These are phyloP conservation scores for Phoenix dactylifera DNA, from an alignment of 176 grass and related monocot genomes.

Conservation along the genomic window DNA sequence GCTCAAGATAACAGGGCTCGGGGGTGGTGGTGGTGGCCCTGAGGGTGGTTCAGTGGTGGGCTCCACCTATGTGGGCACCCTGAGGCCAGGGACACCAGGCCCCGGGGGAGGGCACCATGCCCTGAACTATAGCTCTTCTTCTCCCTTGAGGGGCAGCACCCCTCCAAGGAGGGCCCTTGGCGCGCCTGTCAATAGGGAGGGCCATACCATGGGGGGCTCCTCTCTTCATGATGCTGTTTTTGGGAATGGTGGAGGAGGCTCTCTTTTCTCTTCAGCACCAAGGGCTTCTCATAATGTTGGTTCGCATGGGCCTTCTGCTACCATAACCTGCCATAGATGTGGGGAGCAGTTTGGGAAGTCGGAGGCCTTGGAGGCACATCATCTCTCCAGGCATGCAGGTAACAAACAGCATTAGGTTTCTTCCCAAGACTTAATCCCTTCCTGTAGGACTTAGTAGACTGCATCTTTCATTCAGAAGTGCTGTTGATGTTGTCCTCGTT, in stretches of 20 bases:
- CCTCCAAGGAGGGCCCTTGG: conserved; percentile 27
- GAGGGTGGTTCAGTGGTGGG: conserved; percentile 18
- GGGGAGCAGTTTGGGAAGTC: conserved; percentile 32
- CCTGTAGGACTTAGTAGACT: too few species aligned
- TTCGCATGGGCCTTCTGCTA: background rate
- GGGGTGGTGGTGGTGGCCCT: conserved; percentile 11
- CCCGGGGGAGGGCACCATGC: conserved; percentile 7
- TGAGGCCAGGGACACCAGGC: conserved; percentile 25
- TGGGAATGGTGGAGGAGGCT: conserved; percentile 5
- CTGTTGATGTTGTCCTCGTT: too few species aligned
- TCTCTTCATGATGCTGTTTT: conserved; percentile 7
- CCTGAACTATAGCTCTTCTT: too few species aligned
- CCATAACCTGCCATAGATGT: conserved; percentile 39
- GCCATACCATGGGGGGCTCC: conserved; percentile 5
- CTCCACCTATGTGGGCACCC: conserved; percentile 23
- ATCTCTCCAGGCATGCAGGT: conserved; percentile 62
- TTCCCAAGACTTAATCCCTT: too few species aligned
- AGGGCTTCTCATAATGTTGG: background rate
- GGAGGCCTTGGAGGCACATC: conserved; percentile 48
- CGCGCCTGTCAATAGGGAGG: conserved; percentile 18
- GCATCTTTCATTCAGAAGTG: too few species aligned
- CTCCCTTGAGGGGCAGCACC: conserved; percentile 31
- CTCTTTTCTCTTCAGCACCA: background rate
- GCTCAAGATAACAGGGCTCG: conserved; percentile 24
- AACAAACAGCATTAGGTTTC: background rate